phyloP scores from a whole-genome alignment of 768 basidiomycete species.

The Tylopilus rubrobrunneus region DNA sequence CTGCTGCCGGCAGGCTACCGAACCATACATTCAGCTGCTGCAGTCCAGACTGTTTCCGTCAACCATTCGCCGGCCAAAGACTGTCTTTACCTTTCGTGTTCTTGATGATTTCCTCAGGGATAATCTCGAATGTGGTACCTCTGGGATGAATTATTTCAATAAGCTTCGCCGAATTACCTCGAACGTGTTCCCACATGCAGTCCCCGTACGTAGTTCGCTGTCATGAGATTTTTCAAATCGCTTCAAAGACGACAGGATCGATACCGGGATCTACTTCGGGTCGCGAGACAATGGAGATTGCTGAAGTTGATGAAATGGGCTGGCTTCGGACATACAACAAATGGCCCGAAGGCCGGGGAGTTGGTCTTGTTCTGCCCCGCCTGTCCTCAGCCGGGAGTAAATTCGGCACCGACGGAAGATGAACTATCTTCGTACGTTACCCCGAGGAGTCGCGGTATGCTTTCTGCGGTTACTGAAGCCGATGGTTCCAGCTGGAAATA shows the following conservation, averaged over 20 bases:
- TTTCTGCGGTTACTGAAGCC: too few relatives aligned
- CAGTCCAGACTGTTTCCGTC: not conserved
- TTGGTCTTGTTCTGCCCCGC: constrained; percentile 19
- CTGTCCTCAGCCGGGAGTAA: constrained; percentile 10
- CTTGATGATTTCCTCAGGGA: constrained; percentile 17
- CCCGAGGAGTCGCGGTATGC: too few relatives aligned
- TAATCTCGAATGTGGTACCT: constrained; percentile 18
- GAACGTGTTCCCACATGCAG: not conserved
- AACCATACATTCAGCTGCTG: not conserved
- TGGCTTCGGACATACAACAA: not conserved
- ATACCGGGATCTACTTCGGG: constrained; percentile 16
- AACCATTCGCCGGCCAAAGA: not conserved
- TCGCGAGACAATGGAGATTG: constrained; percentile 13
- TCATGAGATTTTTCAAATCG: too few relatives aligned
- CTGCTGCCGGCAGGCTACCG: not conserved
- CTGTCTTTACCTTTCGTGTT: constrained; percentile 13
- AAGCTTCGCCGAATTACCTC: constrained; percentile 1
- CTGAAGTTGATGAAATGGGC: constrained; percentile 21
- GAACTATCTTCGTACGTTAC: too few relatives aligned
- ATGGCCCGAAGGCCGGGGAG: not conserved
- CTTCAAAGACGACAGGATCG: constrained; percentile 1
- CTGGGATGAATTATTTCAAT: not conserved
- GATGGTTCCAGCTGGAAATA: not conserved
- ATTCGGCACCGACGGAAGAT: too few relatives aligned
- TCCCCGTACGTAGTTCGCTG: not conserved